phyloP scores from a whole-genome alignment of 108 stramenopile genomes.

The Cyclostephanos invisitatus region DNA sequence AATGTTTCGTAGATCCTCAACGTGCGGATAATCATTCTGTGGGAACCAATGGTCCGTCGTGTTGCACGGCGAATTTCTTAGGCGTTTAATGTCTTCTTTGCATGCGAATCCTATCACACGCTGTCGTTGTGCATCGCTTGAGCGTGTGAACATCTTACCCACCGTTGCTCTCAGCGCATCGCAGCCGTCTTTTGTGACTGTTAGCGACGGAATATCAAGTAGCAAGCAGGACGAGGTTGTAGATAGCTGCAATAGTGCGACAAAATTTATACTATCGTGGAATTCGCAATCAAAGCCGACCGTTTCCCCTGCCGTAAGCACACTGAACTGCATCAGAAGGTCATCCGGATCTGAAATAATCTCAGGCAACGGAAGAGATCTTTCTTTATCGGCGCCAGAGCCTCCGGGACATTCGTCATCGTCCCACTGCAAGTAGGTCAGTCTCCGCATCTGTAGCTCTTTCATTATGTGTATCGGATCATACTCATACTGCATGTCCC shows the following conservation, averaged over 20 bases:
- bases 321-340: slow-evolving; percentile 27
- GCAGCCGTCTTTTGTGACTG: slow-evolving; percentile 54
- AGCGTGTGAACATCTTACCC: slow-evolving; percentile 55
- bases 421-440: slow-evolving; percentile 73
- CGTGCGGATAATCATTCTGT: slow-evolving; percentile 31
- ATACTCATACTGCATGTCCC: slow-evolving; percentile 58
- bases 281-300: slow-evolving; percentile 81
- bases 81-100: slow-evolving; percentile 66
- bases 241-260: slow-evolving; percentile 63
- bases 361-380: slow-evolving; percentile 39
- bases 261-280: slow-evolving; percentile 59
- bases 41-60: slow-evolving; percentile 36
- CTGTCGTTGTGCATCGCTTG: slow-evolving; percentile 16
- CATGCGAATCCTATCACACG: slow-evolving; percentile 69
- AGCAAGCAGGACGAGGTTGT: slow-evolving; percentile 50
- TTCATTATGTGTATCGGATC: slow-evolving; percentile 52
- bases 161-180: slow-evolving; percentile 57
- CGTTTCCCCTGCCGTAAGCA: slow-evolving; percentile 7
- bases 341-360: slow-evolving; percentile 48
- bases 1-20: slow-evolving; percentile 48
- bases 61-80: slow-evolving; percentile 52
- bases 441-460: slow-evolving; percentile 48
- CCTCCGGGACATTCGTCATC: slow-evolving; percentile 47
- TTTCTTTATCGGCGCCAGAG: not conserved
- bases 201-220: slow-evolving; percentile 70